Conservation (phyloP, 139 green algal species). For the Auxenochlorella pyrenoidosa region DNA sequence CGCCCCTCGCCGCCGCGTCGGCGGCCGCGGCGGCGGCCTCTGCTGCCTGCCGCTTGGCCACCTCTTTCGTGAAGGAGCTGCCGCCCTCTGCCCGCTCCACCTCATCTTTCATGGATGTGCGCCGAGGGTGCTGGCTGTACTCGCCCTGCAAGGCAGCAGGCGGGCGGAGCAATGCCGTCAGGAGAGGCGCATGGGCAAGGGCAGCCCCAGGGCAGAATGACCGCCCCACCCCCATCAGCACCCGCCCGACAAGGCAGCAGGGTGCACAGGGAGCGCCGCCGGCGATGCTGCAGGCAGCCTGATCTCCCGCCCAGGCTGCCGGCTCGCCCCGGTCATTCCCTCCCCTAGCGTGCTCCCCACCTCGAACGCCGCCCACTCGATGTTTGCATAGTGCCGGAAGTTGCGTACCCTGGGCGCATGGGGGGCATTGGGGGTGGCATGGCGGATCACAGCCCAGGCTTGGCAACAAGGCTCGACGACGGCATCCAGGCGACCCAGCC, state of each 20-base stretch:
- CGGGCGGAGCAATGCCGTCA: neutral
- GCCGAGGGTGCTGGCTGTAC: conserved; percentile 6
- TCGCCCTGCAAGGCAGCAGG: neutral
- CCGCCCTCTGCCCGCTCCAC: neutral
- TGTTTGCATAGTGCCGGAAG: conserved; percentile 40
- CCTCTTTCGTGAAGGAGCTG: neutral
- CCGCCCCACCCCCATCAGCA: no score
- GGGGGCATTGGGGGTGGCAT: neutral
- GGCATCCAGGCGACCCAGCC: neutral
- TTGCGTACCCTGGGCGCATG: conserved; percentile 9
- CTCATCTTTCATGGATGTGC: conserved; percentile 14
- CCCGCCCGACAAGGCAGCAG: no score
- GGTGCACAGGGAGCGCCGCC: no score
- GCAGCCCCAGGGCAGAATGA: no score
- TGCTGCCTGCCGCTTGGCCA: neutral
- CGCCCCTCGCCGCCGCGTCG: neutral
- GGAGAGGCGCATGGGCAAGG: no score
- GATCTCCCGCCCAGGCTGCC: no score
- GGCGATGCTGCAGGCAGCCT: no score
- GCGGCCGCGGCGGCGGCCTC: neutral
- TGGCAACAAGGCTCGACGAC: neutral
- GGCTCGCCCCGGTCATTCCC: no score
- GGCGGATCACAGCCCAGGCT: neutral
- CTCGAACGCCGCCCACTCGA: conserved; percentile 25
- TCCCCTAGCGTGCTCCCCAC: neutral